These are phyloP conservation scores for Fusarium sp. DNA, from an alignment of 2,329 filamentous ascomycete species.

Conservation along the genomic window DNA sequence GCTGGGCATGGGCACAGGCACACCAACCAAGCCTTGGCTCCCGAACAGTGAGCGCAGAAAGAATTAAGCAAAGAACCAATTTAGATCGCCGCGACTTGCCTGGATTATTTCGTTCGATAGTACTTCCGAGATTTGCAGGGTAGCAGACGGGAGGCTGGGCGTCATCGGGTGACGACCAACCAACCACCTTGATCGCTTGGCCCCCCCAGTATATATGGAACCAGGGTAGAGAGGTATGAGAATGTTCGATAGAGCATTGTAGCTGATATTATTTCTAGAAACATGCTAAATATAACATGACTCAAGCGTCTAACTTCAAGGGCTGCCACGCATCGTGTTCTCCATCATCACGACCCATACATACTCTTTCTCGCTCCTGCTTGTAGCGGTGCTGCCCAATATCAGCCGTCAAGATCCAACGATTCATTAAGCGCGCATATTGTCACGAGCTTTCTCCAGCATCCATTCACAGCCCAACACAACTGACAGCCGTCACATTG, in stretches of 20 bases:
- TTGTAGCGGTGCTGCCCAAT: conserved; percentile 39
- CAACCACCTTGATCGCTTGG: conserved; percentile 37
- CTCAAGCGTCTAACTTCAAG: conserved; percentile 13
- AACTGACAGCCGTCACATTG: conserved; percentile 21
- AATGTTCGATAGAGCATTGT: conserved; percentile 4
- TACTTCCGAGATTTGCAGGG: conserved; percentile 24
- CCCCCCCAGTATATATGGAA: conserved; percentile 7
- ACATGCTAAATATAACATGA: conserved; percentile 18
- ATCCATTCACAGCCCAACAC: conserved; percentile 33
- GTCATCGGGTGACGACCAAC: conserved; percentile 28
- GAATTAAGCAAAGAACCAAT: not conserved
- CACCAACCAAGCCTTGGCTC: conserved; percentile 2
- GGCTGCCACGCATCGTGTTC: conserved; percentile 28
- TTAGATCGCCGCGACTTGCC: not conserved
- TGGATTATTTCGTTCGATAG: not conserved
- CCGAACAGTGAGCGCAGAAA: not conserved
- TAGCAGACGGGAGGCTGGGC: conserved; percentile 19
- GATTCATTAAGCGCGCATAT: conserved; percentile 32
- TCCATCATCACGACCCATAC: conserved; percentile 22
- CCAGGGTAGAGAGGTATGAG: conserved; percentile 2
- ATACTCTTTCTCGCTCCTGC: conserved; percentile 10
- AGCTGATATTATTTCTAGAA: not conserved
- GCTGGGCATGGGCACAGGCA: conserved; percentile 10
- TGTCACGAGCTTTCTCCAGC: conserved; percentile 22
- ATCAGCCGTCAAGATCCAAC: conserved; percentile 9